Conservation (phyloP, 208 protist genomes). For the Endotrypanum monterogeii region DNA sequence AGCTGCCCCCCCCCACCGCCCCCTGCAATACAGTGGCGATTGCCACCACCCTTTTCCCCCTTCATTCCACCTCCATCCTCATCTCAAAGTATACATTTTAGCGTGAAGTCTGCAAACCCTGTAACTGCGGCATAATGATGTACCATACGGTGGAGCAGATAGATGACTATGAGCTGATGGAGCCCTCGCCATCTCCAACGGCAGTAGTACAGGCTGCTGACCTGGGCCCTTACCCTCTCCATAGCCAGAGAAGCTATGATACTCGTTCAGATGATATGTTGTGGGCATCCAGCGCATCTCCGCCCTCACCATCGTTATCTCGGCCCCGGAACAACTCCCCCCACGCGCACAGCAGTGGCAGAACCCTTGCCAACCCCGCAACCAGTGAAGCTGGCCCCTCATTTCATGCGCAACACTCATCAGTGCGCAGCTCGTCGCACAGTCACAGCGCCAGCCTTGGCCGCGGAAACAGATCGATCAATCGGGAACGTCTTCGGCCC, state of each 20-base stretch:
- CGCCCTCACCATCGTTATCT: neutral
- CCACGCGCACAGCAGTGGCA: neutral
- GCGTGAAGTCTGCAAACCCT: neutral
- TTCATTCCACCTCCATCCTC: neutral
- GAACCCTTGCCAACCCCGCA: neutral
- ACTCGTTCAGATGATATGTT: constrained; percentile 1
- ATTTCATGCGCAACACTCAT: neutral
- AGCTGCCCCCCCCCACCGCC: neutral
- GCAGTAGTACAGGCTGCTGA: constrained; percentile 4
- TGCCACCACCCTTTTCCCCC: neutral
- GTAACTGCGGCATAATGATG: neutral
- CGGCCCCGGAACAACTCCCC: neutral
- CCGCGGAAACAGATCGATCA: neutral
- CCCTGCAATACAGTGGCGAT: neutral
- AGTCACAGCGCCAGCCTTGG: neutral
- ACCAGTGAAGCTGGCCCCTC: neutral
- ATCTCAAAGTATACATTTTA: neutral
- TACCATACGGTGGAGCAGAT: neutral
- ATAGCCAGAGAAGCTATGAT: neutral
- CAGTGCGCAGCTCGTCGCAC: neutral
- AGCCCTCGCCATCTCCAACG: constrained; percentile 29
- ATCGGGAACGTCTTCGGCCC: neutral
- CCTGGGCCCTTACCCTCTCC: neutral
- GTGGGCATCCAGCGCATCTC: constrained; percentile 2
- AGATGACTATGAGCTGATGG: constrained; percentile 13